Evolutionary conservation across 2,329 filamentous ascomycete species (phyloP), one percentile per base, ranked within the genome.

Genomic region (Trichoderma aggressivum): DNA sequence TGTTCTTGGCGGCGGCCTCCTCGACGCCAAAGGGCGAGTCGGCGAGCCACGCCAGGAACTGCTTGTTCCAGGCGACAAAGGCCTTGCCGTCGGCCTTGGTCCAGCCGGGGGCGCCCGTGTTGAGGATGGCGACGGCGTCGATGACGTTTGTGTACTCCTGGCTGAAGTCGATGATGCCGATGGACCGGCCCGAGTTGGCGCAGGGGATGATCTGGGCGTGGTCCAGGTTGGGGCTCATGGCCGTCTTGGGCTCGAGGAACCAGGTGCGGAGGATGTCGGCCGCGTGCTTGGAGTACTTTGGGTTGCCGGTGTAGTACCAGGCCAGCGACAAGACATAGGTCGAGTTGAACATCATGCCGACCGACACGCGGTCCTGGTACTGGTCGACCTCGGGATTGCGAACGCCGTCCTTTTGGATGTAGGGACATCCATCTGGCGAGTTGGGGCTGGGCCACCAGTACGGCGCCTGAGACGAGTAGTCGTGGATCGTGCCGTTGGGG

Each of bases 171-270:
- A 77, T 76, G 61, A 77, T 77, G 47, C 75, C 75, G 32, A 77
- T 76, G 3, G 70, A 66, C 2, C 73, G 64, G 24, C 73, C 73
- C 10, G 71, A 70, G 55, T 75, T 75, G 39, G 73, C 67, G 69
- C 76, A 76, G 2, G 76, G 76, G n/a, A 74, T 70, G 21, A 73
- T 71, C 43, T 74, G 73, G 14, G 73, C 73, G 55, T 77, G 76
- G 60, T 77, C 72, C 8, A 78, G 74, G 63, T 77, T 76, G 2
- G 76, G 76, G 24, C 74, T 75, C 77, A 78, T 78, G 26, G 70
- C 71, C 5, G 77, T 78, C 3, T 62, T 66, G 2, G 73, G 60
- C 4, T 70, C 58, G 24, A 78, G 39, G 50, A 78, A 78, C 76
- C 76, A 78, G 2, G 75, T 78, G 12, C 74, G 72, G 4, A 78